phyloP scores from a whole-genome alignment of 2,329 filamentous ascomycete genomes.

The Nakataea oryzae region DNA sequence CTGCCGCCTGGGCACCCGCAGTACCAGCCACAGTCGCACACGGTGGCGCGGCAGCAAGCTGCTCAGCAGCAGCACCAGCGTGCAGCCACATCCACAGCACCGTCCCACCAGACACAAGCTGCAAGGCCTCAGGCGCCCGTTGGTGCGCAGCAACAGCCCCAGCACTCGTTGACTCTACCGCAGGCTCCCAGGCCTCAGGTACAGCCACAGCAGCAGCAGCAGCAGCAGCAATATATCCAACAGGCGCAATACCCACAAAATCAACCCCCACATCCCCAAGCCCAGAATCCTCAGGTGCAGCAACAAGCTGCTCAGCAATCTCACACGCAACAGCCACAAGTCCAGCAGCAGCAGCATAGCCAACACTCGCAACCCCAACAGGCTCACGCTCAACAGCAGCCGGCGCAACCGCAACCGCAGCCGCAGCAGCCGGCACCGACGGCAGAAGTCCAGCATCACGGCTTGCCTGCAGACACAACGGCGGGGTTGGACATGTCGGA shows the following conservation, averaged over 20 bases:
- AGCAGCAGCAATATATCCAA: slow-evolving; percentile 5
- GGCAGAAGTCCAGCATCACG: neutral
- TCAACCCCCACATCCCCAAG: slow-evolving; percentile 1
- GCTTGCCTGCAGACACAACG: neutral
- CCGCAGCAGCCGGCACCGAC: neutral
- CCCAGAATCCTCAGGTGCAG: slow-evolving; percentile 1
- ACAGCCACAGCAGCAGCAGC: slow-evolving; percentile 6
- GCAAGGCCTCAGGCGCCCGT: neutral
- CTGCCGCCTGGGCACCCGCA: slow-evolving; percentile 4
- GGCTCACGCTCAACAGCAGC: neutral
- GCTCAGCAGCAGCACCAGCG: neutral
- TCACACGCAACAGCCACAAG: neutral
- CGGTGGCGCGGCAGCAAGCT: neutral
- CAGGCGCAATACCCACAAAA: slow-evolving; percentile 7
- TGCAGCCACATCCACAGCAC: neutral
- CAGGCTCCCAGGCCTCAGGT: slow-evolving; percentile 1
- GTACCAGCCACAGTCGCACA: slow-evolving; percentile 5
- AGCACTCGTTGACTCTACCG: slow-evolving; percentile 5
- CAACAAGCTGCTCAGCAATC: slow-evolving; percentile 8
- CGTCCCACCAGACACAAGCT: neutral
- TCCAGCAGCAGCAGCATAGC: neutral
- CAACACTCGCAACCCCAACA: neutral
- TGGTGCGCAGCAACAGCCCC: slow-evolving; percentile 4
- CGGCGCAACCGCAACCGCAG: neutral
- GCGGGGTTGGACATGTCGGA: neutral